Percentiles rank a stretch among this genome's conserved stretches.
phyloP scores from a whole-genome alignment of 257 asterid species.

The Petrea volubilis region DNA sequence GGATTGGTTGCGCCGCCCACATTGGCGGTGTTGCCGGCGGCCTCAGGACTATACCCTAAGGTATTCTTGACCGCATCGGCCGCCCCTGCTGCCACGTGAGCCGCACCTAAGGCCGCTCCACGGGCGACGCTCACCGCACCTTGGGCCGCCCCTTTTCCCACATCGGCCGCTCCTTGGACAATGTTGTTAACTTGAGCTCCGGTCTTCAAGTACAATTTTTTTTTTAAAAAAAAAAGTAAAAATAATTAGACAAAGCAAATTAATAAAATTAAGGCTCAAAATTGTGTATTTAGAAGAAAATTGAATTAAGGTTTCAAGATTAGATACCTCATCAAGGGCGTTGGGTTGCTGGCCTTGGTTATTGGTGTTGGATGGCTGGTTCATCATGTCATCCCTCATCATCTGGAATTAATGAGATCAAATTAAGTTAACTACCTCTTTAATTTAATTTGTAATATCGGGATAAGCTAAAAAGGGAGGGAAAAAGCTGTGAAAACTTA shows the following conservation, averaged over 20 bases:
- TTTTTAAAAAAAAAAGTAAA: neutral
- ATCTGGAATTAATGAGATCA: slow-evolving; percentile 29
- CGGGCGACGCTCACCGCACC: slow-evolving; percentile 38
- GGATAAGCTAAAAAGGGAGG: too few species aligned
- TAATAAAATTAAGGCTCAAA: neutral
- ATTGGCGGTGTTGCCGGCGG: neutral
- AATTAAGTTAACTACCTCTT: too few species aligned
- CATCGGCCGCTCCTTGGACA: slow-evolving; percentile 46
- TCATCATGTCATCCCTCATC: slow-evolving; percentile 38
- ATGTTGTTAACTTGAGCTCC: slow-evolving; percentile 34
- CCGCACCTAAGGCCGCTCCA: slow-evolving; percentile 45
- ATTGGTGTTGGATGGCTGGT: slow-evolving; percentile 11
- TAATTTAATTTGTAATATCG: too few species aligned
- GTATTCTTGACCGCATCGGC: slow-evolving; percentile 60
- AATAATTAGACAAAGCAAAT: neutral
- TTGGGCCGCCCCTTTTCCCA: slow-evolving; percentile 37
- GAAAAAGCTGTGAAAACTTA: too few species aligned
- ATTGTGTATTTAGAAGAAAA: neutral
- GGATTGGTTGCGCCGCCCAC: neutral
- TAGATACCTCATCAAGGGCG: slow-evolving; percentile 48
- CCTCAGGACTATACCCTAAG: slow-evolving; percentile 28
- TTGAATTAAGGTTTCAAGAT: neutral
- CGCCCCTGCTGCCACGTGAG: slow-evolving; percentile 48
- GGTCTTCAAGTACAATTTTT: slow-evolving; percentile 13
- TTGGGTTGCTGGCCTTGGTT: slow-evolving; percentile 17